phyloP scores from a whole-genome alignment of 169 alveolate genomes.

The Cryptosporidium sp. region DNA sequence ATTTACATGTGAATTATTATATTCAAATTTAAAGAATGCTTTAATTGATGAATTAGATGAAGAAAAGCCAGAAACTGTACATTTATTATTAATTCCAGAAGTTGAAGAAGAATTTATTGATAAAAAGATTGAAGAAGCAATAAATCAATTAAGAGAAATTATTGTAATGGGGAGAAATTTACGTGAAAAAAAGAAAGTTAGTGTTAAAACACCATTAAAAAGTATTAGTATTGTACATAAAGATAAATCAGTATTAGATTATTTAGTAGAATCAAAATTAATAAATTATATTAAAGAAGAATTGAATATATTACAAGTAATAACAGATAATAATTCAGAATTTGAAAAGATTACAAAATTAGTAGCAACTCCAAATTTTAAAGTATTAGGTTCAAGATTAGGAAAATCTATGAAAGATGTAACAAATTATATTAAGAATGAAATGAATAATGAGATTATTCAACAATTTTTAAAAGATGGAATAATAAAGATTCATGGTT shows the following conservation, averaged over 20 bases:
- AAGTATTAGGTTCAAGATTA: constrained; percentile 88
- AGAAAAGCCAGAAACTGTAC: constrained; percentile 87
- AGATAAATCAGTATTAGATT: constrained; percentile 80
- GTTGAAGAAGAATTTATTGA: constrained; percentile 82
- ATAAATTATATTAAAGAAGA: constrained; percentile 89
- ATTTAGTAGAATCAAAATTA: constrained; percentile 80
- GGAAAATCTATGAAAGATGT: constrained; percentile 86
- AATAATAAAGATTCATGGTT: constrained; percentile 80
- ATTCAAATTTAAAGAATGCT: constrained; percentile 91
- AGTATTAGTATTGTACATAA: constrained; percentile 84
- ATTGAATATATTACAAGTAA: constrained; percentile 84
- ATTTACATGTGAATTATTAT: constrained; percentile 92
- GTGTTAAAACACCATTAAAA: constrained; percentile 92
- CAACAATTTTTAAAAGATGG: constrained; percentile 77
- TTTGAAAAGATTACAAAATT: constrained; percentile 82
- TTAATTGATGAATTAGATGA: constrained; percentile 82
- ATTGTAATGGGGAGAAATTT: constrained; percentile 92
- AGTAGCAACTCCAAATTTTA: constrained; percentile 88
- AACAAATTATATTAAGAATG: constrained; percentile 80
- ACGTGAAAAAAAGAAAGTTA: constrained; percentile 91
- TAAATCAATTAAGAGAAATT: constrained; percentile 83
- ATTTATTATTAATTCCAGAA: constrained; percentile 88
- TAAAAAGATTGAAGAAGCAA: constrained; percentile 84
- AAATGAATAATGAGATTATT: constrained; percentile 78
- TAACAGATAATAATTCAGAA: constrained; percentile 82